A percentile compares a stretch with the other conserved stretches of the same genome.
These are phyloP conservation scores for Flaveria ramosissima DNA, from an alignment of 129 eudicot genomes.

Conservation along the genomic window DNA sequence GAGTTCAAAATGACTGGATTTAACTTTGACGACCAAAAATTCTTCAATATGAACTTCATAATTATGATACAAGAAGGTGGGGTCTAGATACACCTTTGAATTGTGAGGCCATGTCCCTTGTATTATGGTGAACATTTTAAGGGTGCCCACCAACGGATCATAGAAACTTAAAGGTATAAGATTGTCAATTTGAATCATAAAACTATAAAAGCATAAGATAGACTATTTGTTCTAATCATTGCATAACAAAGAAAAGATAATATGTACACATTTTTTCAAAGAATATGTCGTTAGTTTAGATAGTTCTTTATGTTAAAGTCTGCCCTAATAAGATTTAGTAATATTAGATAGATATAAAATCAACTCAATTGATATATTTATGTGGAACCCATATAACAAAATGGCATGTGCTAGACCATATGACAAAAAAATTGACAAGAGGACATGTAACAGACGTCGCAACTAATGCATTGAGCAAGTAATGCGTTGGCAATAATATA, in stretches of 20 bases:
- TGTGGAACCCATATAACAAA: not conserved
- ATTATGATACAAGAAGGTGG: slow-evolving; percentile 21
- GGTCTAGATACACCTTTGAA: slow-evolving; percentile 27
- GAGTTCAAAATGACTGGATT: not conserved
- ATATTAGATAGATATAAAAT: not conserved
- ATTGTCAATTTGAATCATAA: not conserved
- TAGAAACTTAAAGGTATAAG: slow-evolving; percentile 14
- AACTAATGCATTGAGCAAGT: no score
- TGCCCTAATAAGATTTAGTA: not conserved
- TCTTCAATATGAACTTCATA: slow-evolving; percentile 1
- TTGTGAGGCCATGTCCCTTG: slow-evolving; percentile 22
- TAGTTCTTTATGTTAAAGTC: not conserved
- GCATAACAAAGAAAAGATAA: not conserved
- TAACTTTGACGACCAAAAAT: not conserved
- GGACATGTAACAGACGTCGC: no score
- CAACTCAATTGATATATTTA: not conserved
- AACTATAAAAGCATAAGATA: slow-evolving; percentile 1
- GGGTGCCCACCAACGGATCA: slow-evolving; percentile 23
- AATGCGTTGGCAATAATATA: no score
- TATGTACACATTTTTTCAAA: not conserved
- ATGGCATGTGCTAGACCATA: not conserved
- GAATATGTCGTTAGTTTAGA: not conserved
- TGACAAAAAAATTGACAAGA: no score
- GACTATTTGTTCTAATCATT: slow-evolving; percentile 9
- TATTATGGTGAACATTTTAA: slow-evolving; percentile 10